Conservation (phyloP, 2,329 filamentous ascomycete genomes). For the Fusarium pseudonygamai region DNA sequence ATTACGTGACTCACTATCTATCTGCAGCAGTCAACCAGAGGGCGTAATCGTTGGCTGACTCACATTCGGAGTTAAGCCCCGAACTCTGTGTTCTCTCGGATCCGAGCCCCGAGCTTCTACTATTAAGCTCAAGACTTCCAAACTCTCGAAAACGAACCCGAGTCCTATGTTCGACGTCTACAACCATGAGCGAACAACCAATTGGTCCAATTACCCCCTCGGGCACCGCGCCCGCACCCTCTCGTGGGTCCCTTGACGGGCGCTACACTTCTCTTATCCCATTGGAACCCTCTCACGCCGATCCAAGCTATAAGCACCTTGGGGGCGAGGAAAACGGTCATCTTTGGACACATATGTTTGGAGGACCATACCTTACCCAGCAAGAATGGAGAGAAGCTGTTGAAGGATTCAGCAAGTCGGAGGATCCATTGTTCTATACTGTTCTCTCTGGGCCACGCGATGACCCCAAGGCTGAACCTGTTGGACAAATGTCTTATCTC, state of each 20-base stretch:
- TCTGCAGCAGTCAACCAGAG: neutral
- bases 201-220: constrained; percentile 34
- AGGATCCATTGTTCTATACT: constrained; percentile 55
- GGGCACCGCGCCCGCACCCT: constrained; percentile 26
- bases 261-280: constrained; percentile 46
- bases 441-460: constrained; percentile 49
- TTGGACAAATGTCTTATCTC: constrained; percentile 57
- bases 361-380: constrained; percentile 33
- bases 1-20: neutral
- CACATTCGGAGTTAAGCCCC: constrained; percentile 8
- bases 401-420: constrained; percentile 36
- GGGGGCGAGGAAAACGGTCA: constrained; percentile 45
- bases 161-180: neutral
- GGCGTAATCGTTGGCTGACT: constrained; percentile 6
- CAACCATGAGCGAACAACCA: constrained; percentile 16
- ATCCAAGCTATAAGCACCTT: constrained; percentile 46
- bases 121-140: neutral
- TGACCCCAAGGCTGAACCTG: constrained; percentile 43
- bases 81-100: constrained; percentile 4
- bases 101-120: neutral
- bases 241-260: constrained; percentile 41
- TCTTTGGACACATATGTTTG: constrained; percentile 50
- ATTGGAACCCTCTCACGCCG: constrained; percentile 40
- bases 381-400: constrained; percentile 34
- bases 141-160: neutral